These are phyloP conservation scores for Saccharomycopsis synnaedendra DNA, from an alignment of 805 yeast genomes.

Conservation along the genomic window DNA sequence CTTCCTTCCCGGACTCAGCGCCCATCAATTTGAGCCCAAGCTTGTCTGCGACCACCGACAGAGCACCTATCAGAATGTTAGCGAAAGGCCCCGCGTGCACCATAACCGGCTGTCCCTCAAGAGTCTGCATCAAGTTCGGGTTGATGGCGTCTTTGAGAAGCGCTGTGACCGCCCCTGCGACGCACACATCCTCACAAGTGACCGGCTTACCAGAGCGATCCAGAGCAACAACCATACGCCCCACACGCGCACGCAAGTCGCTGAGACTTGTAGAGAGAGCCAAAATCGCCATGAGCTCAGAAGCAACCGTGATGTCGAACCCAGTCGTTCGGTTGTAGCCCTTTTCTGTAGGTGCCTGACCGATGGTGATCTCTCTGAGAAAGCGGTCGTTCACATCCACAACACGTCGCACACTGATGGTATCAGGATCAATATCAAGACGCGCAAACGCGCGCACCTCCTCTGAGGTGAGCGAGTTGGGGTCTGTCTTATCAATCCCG, in stretches of 20 bases:
- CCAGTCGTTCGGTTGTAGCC: conserved; percentile 80
- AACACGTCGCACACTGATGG: conserved; percentile 87
- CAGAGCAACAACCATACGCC: conserved; percentile 82
- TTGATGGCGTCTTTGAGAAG: conserved; percentile 91
- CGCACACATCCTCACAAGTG: conserved; percentile 90
- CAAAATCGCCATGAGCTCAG: conserved; percentile 91
- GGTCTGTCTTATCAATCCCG: conserved; percentile 74
- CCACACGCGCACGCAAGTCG: conserved; percentile 83
- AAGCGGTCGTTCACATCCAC: conserved; percentile 91
- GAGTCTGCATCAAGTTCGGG: conserved; percentile 94
- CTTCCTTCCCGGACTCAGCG: conserved; percentile 23
- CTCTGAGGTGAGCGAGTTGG: conserved; percentile 67
- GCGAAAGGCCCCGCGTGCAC: conserved; percentile 99
- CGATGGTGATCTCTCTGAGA: conserved; percentile 79
- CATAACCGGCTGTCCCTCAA: conserved; percentile 95
- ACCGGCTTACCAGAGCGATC: conserved; percentile 66
- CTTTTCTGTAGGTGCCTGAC: conserved; percentile 89
- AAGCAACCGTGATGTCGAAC: conserved; percentile 92
- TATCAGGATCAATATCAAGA: conserved; percentile 78
- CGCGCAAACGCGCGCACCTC: conserved; percentile 69
- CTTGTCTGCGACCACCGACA: conserved; percentile 86
- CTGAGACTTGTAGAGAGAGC: conserved; percentile 69
- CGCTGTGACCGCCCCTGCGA: conserved; percentile 94
- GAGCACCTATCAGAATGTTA: conserved; percentile 93
- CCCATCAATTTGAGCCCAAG: conserved; percentile 88